Base-by-base conservation (phyloP, 1,284 basidiomycete species). In the Cryptococcus neoformans region DNA sequence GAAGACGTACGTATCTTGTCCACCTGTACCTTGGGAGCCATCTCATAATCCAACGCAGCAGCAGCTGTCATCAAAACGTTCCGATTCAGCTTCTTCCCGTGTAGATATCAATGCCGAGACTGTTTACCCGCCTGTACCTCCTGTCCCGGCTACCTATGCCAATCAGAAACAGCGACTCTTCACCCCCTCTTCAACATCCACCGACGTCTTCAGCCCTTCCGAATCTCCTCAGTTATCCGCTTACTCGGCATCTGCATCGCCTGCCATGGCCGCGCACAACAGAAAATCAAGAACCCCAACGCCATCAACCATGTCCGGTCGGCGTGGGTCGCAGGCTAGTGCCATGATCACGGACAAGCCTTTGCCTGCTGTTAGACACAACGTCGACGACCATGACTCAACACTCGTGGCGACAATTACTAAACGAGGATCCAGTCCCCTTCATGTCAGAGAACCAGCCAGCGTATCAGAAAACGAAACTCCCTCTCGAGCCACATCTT, bases 401-500 rank as follows among this genome's bases (percentile, higher is more conserved):
- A 28, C 28, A 28, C 28, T 28, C 28, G 28, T 28, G 28, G 28
- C 28, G 4, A 28, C 28, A 28, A 28, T 28, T 28, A 28, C 28
- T 28, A 28, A 28, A 28, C 28, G 28, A 28, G 28, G 28, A 28
- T 28, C 28, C 28, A 34, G 36, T 28, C 34, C 49, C 7, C 41
- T 57, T 6, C 68, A 70, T 51, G 54, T 58, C 7, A 62, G 70
- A 0, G 66, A 72, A 56, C 70, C 69, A 14, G 70, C 70, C 6
- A 56, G 55, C 28, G 45, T 34, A 34, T 50, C 42, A 2, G 44
- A 57, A 8, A 55, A 60, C 3, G 60, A 56, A 8, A 56, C 44
- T 46, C 53, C 59, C 2, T 55, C 55, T 28, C 11, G 41, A 7
- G 16, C 11, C 28, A 48, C 37, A 35, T 37, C 42, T 6, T 36